phyloP scores from a whole-genome alignment of 139 green algal species.

The Picocystis salinarum region DNA sequence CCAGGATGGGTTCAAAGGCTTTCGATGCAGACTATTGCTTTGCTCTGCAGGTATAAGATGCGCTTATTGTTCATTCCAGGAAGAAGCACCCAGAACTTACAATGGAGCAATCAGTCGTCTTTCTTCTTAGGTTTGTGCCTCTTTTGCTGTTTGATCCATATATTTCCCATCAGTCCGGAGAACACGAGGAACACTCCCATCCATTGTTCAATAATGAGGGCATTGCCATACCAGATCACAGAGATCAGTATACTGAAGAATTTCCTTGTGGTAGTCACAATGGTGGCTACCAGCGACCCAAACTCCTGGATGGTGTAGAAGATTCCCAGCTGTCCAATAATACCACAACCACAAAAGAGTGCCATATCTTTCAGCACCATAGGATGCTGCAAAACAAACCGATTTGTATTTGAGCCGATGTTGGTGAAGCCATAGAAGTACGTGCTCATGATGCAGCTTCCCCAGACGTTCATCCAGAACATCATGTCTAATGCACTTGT shows the following conservation, averaged over 20 bases:
- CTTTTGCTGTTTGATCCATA: conserved; percentile 37
- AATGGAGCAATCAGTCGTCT: too few species aligned
- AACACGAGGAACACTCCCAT: conserved; percentile 77
- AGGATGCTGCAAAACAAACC: conserved; percentile 51
- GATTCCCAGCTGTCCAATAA: conserved; percentile 92
- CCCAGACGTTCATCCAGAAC: conserved; percentile 95
- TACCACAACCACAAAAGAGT: conserved; percentile 83
- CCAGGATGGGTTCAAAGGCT: too few species aligned
- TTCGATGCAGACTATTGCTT: too few species aligned
- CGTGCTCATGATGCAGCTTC: conserved; percentile 37
- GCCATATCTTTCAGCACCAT: conserved; percentile 49
- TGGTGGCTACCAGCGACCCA: conserved; percentile 69
- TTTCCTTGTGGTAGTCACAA: conserved; percentile 94
- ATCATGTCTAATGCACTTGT: conserved; percentile 54
- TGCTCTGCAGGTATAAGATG: too few species aligned
- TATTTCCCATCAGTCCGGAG: conserved; percentile 47
- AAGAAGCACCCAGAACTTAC: too few species aligned
- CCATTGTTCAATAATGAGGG: conserved; percentile 70
- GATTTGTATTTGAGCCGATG: conserved; percentile 14
- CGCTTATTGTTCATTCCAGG: too few species aligned
- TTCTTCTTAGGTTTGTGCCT: conserved; percentile 13
- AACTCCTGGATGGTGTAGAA: conserved; percentile 87
- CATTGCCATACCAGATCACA: conserved; percentile 40
- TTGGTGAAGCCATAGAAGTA: conserved; percentile 49
- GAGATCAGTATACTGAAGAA: conserved; percentile 94